phyloP scores from a whole-genome alignment of 768 basidiomycete species.

The Boletus rufocinnamomeus region DNA sequence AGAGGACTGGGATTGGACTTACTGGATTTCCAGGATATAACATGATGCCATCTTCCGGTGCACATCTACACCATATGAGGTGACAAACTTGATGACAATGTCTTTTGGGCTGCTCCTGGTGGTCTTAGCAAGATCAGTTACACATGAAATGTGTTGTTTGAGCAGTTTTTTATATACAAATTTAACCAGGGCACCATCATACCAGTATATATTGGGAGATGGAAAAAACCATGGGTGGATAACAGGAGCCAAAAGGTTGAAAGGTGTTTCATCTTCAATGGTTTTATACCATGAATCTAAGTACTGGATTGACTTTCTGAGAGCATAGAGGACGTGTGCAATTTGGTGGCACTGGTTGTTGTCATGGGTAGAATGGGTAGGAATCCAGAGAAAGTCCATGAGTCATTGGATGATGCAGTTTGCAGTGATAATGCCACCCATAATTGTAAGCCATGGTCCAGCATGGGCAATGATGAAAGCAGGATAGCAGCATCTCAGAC shows the following conservation, averaged over 20 bases:
- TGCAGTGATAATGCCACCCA: conserved; percentile 35
- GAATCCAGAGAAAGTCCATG: conserved; percentile 36
- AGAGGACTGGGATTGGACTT: no score
- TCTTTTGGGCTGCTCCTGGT: background rate
- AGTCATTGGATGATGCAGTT: conserved; percentile 36
- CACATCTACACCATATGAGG: conserved; percentile 33
- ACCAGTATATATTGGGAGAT: conserved; percentile 1
- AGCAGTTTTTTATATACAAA: conserved; percentile 26
- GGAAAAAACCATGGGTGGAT: conserved; percentile 24
- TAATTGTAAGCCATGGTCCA: conserved; percentile 32
- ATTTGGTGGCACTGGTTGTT: conserved; percentile 16
- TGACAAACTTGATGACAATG: conserved; percentile 42
- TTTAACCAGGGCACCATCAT: background rate
- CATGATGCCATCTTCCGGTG: conserved; percentile 37
- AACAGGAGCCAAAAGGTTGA: background rate
- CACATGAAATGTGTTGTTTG: conserved; percentile 17
- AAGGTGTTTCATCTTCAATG: background rate
- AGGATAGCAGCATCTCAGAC: conserved; percentile 30
- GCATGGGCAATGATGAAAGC: conserved; percentile 25
- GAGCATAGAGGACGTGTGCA: conserved; percentile 25
- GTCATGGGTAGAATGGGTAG: conserved; percentile 15
- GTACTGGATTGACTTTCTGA: conserved; percentile 14
- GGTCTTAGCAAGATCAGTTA: conserved; percentile 27
- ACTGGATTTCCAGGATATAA: no score
- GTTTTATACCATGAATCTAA: conserved; percentile 27